Percentiles rank a stretch among this genome's conserved stretches.
Evolutionary conservation across 208 protist species (phyloP).

Genomic region (Acanthamoeba sp.): DNA sequence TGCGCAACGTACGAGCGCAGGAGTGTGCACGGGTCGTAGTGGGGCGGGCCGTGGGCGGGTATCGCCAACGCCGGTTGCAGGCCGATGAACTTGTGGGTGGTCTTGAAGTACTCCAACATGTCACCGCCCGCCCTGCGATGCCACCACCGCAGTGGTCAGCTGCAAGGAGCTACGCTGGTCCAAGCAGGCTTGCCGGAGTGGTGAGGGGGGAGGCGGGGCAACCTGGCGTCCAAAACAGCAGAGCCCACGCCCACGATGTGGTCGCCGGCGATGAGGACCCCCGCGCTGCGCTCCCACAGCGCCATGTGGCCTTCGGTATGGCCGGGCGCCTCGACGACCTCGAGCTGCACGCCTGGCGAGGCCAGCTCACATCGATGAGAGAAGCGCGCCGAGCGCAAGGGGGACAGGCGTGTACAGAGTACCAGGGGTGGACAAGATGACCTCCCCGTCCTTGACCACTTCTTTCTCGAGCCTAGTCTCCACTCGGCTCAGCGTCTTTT

Average conservation of each 20-base stretch:
- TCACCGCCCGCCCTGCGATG: conserved; percentile 22
- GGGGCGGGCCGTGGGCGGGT: conserved; percentile 27
- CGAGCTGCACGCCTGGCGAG: neutral
- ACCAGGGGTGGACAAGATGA: neutral
- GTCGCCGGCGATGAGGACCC: conserved; percentile 32
- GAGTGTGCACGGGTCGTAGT: neutral
- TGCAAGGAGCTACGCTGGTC: neutral
- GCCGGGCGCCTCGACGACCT: neutral
- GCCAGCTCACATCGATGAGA: neutral
- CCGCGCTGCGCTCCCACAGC: conserved; percentile 47
- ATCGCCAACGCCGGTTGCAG: conserved; percentile 19
- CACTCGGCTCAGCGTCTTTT: conserved; percentile 17
- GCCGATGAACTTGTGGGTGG: neutral
- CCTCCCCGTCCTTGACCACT: neutral
- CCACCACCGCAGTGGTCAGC: neutral
- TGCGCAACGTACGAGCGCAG: conserved; percentile 17
- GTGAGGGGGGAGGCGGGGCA: too few relatives aligned
- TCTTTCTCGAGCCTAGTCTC: neutral
- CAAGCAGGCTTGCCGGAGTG: neutral
- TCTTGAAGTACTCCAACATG: conserved; percentile 36
- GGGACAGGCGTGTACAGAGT: neutral
- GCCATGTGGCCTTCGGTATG: conserved; percentile 62
- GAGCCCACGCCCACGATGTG: conserved; percentile 59
- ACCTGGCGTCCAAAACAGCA: conserved; percentile 30
- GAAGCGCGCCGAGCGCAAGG: neutral